Evolutionary conservation across 139 green algal genomes (phyloP).

Genomic region (Eudorina sp.): DNA sequence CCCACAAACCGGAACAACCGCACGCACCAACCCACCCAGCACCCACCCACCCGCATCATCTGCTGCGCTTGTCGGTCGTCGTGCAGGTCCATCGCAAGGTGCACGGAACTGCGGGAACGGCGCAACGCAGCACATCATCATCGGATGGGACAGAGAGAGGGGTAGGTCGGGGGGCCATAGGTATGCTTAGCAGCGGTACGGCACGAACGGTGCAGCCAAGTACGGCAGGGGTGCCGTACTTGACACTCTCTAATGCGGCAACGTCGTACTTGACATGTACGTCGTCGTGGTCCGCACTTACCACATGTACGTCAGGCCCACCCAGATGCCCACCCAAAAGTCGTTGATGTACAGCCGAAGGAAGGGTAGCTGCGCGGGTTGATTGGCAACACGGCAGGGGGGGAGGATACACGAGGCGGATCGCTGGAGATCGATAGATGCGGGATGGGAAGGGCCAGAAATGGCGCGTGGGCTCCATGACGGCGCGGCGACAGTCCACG

Average conservation of each 20-base stretch:
- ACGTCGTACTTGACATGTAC: not conserved
- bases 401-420: too few relatives aligned
- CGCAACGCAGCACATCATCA: too few relatives aligned
- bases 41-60: not conserved
- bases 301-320: not conserved
- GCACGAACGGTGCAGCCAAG: not conserved
- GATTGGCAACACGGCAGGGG: too few relatives aligned
- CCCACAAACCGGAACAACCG: not conserved
- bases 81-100: not conserved
- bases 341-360: not conserved
- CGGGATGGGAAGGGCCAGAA: not conserved
- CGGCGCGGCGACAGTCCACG: not conserved
- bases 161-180: not conserved
- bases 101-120: not conserved
- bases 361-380: slow-evolving; percentile 4
- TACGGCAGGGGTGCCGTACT: too few relatives aligned
- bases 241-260: not conserved
- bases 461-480: not conserved
- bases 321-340: not conserved
- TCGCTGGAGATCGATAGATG: too few relatives aligned
- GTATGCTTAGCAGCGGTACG: not conserved
- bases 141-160: too few relatives aligned
- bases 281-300: not conserved
- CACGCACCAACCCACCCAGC: not conserved
- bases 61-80: not conserved